A percentile compares a stretch with the other conserved stretches of the same genome.
Evolutionary conservation across 495 filamentous ascomycete genomes (phyloP).

Genomic region (Neurospora terricola): DNA sequence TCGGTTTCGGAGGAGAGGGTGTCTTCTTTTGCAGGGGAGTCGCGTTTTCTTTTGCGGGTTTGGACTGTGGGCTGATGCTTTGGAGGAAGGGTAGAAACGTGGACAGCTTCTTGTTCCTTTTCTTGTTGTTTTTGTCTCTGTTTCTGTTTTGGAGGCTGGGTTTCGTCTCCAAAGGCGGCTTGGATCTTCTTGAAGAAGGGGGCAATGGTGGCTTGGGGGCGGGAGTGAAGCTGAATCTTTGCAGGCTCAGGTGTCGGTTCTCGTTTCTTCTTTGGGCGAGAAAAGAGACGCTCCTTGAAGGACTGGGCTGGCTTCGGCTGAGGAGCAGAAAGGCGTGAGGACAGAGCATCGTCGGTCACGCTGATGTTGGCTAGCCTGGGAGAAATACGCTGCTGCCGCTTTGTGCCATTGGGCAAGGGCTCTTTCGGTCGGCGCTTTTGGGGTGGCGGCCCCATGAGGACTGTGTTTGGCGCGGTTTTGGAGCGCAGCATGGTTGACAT

Average conservation of each 20-base stretch:
- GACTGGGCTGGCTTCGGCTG: background rate
- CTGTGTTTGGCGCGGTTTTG: background rate
- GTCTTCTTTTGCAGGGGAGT: background rate
- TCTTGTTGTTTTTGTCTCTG: background rate
- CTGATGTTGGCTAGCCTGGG: background rate
- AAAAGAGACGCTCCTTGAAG: background rate
- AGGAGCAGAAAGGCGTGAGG: background rate
- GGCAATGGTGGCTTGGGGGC: background rate
- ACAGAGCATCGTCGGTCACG: background rate
- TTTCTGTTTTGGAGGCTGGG: background rate
- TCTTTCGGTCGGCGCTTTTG: background rate
- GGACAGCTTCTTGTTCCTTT: background rate
- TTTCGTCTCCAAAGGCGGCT: background rate
- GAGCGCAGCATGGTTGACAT: background rate
- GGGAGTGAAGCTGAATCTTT: background rate
- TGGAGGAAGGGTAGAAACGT: background rate
- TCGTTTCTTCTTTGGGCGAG: background rate
- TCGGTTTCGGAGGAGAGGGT: background rate
- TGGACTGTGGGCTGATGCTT: background rate
- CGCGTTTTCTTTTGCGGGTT: background rate
- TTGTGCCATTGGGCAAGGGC: background rate
- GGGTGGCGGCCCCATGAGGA: background rate
- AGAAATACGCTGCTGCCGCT: background rate
- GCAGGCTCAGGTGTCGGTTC: background rate
- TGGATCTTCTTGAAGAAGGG: background rate